Evolutionary conservation across 352 stramenopile genomes (phyloP).

Genomic region (Peronospora destructor): DNA sequence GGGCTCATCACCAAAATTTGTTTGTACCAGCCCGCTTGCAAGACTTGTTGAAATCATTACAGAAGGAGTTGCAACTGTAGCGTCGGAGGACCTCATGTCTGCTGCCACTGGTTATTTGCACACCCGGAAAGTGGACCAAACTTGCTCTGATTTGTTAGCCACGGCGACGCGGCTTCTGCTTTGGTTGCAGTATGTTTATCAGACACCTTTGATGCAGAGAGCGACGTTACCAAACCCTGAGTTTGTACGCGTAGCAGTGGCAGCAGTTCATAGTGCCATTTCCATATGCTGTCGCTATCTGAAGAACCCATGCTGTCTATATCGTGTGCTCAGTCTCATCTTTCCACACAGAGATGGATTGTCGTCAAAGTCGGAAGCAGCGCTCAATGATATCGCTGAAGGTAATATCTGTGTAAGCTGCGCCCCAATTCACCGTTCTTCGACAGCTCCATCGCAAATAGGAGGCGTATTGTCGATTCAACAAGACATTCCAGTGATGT

Average conservation of each 20-base stretch:
- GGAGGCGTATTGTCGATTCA: conserved; percentile 38
- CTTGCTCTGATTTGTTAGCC: conserved; percentile 51
- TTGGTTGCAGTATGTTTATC: conserved; percentile 65
- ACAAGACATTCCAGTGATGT: conserved; percentile 58
- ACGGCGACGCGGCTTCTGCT: conserved; percentile 44
- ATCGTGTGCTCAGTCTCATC: conserved; percentile 50
- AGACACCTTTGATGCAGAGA: conserved; percentile 33
- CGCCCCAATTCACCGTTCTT: conserved; percentile 19
- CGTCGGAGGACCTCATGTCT: conserved; percentile 48
- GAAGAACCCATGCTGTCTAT: conserved; percentile 63
- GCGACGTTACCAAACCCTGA: conserved; percentile 31
- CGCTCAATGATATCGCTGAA: conserved; percentile 46
- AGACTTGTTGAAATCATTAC: conserved; percentile 54
- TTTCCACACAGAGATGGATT: conserved; percentile 66
- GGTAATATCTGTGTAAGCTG: conserved; percentile 55
- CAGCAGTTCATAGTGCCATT: conserved; percentile 70
- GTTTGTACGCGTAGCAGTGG: conserved; percentile 55
- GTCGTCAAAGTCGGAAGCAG: conserved; percentile 42
- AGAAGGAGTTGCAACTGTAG: conserved; percentile 44
- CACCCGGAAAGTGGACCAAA: conserved; percentile 59
- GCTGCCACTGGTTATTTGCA: conserved; percentile 44
- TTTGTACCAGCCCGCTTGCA: conserved; percentile 39
- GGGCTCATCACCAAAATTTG: conserved; percentile 8
- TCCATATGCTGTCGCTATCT: conserved; percentile 58
- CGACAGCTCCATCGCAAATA: conserved; percentile 1